Evolutionary conservation across 495 filamentous ascomycete genomes (phyloP), one percentile per base, ranked within the genome.

Genomic region (Sordaria brevicollis): DNA sequence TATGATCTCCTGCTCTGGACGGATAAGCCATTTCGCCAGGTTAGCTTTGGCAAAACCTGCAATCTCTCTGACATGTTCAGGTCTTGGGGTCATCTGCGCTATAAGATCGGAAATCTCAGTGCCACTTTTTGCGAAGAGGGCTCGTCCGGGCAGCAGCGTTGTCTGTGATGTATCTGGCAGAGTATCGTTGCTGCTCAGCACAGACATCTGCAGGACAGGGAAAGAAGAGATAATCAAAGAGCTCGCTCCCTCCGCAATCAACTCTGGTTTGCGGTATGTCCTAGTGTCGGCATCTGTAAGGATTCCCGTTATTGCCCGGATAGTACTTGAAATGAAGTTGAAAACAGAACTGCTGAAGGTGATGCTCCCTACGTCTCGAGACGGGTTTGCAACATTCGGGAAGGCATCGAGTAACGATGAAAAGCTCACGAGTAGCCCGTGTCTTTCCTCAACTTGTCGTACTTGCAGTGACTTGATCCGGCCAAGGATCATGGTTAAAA

Each of bases 361-460:
- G n/a, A 11, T 65, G 33, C 29, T 34, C 21, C 37, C 54, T 25
- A 17, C 21, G 1, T 66, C 25, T 34, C 9, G 25, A 57, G 36
- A 33, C 10, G 13, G 33, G 0, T 29, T 57, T 37, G n/a, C 68
- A 4, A 71, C 65, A 5, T 11, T 67, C 13, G 81, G 81, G n/a
- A 83, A 68, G 4, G 77, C 71, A 41, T 83, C 77, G 1, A 85
- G 69, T 1, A 84, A 73, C 3, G 82, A 77, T 1, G 88, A 85
- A 35, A 91, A 79, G 43, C 86, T 85, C n/a, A 91, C 75, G 19
- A 92, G 74, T 36, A 91, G 86, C 1, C 90, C 90, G 72, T 93
- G 90, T 21, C 88, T 82, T 37, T 88, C 85, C 75, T 92, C 89
- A 2, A 89, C 85, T 73, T 92, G 87, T 65, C 86, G 83, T 13